Evolutionary conservation across 2,329 filamentous ascomycete species (phyloP).

Genomic region (Alternaria alternata): DNA sequence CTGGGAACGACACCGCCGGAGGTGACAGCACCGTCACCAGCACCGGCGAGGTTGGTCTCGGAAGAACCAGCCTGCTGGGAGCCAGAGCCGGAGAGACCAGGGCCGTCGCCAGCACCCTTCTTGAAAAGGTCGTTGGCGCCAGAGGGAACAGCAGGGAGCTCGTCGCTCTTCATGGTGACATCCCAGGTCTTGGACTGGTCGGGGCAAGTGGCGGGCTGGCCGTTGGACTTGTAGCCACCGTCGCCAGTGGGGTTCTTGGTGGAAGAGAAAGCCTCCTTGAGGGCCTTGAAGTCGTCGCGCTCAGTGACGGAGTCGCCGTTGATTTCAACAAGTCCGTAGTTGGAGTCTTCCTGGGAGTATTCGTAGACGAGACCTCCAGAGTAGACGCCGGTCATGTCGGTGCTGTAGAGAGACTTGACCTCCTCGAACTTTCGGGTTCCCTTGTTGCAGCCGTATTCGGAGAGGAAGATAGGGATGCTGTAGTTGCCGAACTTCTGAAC

Average conservation of each 20-base stretch:
- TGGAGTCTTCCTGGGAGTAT: slow-evolving; percentile 75
- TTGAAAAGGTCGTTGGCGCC: slow-evolving; percentile 65
- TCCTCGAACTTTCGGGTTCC: slow-evolving; percentile 85
- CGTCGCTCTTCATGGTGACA: slow-evolving; percentile 55
- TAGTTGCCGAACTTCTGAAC: slow-evolving; percentile 88
- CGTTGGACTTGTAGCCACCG: slow-evolving; percentile 66
- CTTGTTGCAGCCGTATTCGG: slow-evolving; percentile 90
- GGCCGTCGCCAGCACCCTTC: slow-evolving; percentile 64
- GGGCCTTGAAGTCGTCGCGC: slow-evolving; percentile 68
- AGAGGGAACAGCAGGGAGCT: slow-evolving; percentile 66
- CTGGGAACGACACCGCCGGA: slow-evolving; percentile 38
- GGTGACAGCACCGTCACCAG: slow-evolving; percentile 60
- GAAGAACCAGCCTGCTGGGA: slow-evolving; percentile 64
- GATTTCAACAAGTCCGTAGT: slow-evolving; percentile 78
- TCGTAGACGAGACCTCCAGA: slow-evolving; percentile 97
- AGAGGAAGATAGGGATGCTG: slow-evolving; percentile 90
- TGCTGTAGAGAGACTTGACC: slow-evolving; percentile 78
- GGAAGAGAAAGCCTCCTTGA: slow-evolving; percentile 60
- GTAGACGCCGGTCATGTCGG: slow-evolving; percentile 87
- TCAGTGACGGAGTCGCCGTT: slow-evolving; percentile 63
- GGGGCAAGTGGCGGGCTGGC: slow-evolving; percentile 64
- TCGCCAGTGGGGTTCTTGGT: slow-evolving; percentile 63
- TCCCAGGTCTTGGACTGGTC: slow-evolving; percentile 63
- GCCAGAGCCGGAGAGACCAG: slow-evolving; percentile 64
- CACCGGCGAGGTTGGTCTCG: slow-evolving; percentile 54